phyloP scores from a whole-genome alignment of 1,284 basidiomycete genomes.

The Omphalotus olearius region DNA sequence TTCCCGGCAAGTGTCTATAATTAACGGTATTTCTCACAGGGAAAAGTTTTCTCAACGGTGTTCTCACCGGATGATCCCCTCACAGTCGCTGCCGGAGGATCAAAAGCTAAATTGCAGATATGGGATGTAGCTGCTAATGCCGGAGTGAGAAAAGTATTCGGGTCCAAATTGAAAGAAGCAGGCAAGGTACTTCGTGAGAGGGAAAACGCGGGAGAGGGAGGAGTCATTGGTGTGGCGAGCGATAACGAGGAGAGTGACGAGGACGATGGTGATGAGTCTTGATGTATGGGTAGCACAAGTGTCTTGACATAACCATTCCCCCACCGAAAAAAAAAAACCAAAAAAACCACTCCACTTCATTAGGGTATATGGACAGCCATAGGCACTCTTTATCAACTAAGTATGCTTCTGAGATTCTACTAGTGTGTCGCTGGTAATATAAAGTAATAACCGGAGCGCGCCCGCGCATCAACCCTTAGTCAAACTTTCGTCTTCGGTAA shows the following conservation, averaged over 20 bases:
- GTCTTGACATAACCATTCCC: too few species aligned
- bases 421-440: too few species aligned
- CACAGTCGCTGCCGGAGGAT: constrained; percentile 91
- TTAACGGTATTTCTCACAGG: constrained; percentile 40
- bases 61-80: constrained; percentile 96
- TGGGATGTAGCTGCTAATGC: constrained; percentile 88
- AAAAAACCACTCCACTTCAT: too few species aligned
- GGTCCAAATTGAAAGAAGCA: constrained; percentile 64
- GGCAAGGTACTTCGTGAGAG: constrained; percentile 65
- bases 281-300: too few species aligned
- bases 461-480: neutral
- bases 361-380: too few species aligned
- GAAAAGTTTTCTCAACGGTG: constrained; percentile 89
- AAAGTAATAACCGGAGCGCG: neutral
- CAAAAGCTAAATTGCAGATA: constrained; percentile 88
- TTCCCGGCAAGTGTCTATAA: neutral
- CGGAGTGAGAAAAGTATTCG: constrained; percentile 78
- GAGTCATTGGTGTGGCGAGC: constrained; percentile 64
- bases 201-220: constrained; percentile 47
- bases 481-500: constrained; percentile 14
- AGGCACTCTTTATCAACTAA: too few species aligned
- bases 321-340: too few species aligned
- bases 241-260: constrained; percentile 62
- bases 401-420: too few species aligned
- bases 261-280: constrained; percentile 21